Percentiles rank a stretch among this genome's conserved stretches.
Evolutionary conservation across 331 rosid genomes (phyloP).

Genomic region (Stylosanthes scabra): DNA sequence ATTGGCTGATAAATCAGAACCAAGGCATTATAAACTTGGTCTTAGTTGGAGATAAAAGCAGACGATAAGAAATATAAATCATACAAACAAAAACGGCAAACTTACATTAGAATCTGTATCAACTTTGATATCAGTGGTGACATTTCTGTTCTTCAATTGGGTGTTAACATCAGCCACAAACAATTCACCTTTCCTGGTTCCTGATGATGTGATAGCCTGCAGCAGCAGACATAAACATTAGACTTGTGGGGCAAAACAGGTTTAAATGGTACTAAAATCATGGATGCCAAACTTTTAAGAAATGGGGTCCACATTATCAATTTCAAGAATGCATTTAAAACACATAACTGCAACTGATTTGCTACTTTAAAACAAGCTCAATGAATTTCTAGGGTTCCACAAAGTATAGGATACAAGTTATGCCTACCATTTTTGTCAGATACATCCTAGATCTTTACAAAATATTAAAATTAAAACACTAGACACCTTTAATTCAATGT

Average conservation of each 20-base stretch:
- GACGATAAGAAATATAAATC: not conserved
- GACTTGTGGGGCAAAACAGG: not conserved
- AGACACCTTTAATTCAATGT: not conserved
- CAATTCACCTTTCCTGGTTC: constrained; percentile 83
- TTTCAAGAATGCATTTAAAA: no score
- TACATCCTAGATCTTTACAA: not conserved
- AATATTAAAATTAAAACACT: not conserved
- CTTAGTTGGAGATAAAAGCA: not conserved
- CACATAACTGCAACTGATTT: no score
- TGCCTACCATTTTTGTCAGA: not conserved
- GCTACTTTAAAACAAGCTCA: no score
- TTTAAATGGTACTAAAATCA: no score
- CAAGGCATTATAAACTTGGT: not conserved
- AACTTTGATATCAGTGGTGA: constrained; percentile 93
- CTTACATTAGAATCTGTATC: constrained; percentile 84
- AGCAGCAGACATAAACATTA: constrained; percentile 15
- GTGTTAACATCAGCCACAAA: constrained; percentile 87
- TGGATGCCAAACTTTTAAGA: no score
- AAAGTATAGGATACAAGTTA: not conserved
- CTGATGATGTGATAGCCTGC: constrained; percentile 87
- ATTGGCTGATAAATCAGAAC: not conserved
- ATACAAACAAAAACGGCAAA: not conserved
- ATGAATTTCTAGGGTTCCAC: not conserved
- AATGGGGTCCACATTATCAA: no score
- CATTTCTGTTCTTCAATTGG: constrained; percentile 75